Evolutionary conservation across 306 rosid genomes (phyloP).

Genomic region (Cicer judaicum): DNA sequence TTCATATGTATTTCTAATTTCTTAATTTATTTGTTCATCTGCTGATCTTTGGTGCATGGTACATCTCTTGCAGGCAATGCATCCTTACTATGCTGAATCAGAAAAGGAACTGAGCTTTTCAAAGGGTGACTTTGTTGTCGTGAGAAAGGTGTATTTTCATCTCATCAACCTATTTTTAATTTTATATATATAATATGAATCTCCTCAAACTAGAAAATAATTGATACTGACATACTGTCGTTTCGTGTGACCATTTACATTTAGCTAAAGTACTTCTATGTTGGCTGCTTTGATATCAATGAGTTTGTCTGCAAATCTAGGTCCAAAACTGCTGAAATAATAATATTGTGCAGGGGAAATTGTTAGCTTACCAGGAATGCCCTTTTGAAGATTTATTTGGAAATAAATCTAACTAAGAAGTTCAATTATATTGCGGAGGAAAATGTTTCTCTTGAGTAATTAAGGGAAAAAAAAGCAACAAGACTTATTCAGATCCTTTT

Average conservation of each 20-base stretch:
- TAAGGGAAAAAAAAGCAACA: no score
- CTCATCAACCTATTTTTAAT: constrained; percentile 31
- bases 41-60: constrained; percentile 28
- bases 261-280: constrained; percentile 15
- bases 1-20: constrained; percentile 13
- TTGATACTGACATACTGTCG: neutral
- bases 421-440: no score
- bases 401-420: no score
- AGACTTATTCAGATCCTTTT: no score
- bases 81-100: constrained; percentile 67
- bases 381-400: no score
- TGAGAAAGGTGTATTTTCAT: constrained; percentile 75
- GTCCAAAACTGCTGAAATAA: constrained; percentile 15
- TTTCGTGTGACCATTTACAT: neutral
- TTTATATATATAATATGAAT: neutral
- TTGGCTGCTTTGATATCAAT: constrained; percentile 14
- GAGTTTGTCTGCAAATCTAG: constrained; percentile 9
- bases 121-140: constrained; percentile 86
- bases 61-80: constrained; percentile 70
- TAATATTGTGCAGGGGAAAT: neutral
- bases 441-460: no score
- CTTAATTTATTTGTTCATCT: constrained; percentile 30
- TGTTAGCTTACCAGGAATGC: no score
- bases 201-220: constrained; percentile 1
- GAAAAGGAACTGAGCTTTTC: constrained; percentile 93